Conservation (phyloP, 108 stramenopile genomes). For the Discostella stelligeroides region DNA sequence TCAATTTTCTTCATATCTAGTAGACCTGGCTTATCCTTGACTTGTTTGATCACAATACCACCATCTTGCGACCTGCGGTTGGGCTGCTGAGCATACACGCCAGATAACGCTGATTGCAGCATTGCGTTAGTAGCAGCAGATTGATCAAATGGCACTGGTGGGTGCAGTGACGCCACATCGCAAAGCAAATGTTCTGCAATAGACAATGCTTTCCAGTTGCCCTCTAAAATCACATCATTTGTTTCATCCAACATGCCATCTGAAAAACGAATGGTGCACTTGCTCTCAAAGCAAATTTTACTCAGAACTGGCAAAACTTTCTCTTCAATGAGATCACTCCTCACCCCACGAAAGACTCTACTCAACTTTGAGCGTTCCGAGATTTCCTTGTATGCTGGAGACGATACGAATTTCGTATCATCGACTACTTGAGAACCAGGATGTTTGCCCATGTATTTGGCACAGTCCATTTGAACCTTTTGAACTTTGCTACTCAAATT, state of each 20-base stretch:
- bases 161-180: constrained; percentile 9
- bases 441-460: constrained; percentile 36
- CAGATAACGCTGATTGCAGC: constrained; percentile 3
- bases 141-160: constrained; percentile 23
- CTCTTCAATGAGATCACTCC: constrained; percentile 44
- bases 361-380: constrained; percentile 49
- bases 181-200: constrained; percentile 70
- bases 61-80: constrained; percentile 7
- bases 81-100: constrained; percentile 10
- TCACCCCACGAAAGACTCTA: constrained; percentile 50
- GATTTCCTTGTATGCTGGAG: constrained; percentile 48
- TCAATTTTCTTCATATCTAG: constrained; percentile 59
- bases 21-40: constrained; percentile 63
- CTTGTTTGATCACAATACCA: constrained; percentile 53
- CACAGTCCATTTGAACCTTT: constrained; percentile 40
- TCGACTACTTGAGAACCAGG: constrained; percentile 42
- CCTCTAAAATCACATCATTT: constrained; percentile 67
- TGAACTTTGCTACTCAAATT: constrained; percentile 40
- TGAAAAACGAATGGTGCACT: constrained; percentile 67
- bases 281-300: constrained; percentile 71
- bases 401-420: constrained; percentile 48
- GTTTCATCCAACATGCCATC: constrained; percentile 30
- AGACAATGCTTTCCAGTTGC: constrained; percentile 77
- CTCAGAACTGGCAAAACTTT: constrained; percentile 61
- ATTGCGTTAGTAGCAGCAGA: constrained; percentile 13